Percentiles rank a stretch among this genome's conserved stretches.
Conservation (phyloP, 2,329 filamentous ascomycete genomes). For the Penicillium sp. region DNA sequence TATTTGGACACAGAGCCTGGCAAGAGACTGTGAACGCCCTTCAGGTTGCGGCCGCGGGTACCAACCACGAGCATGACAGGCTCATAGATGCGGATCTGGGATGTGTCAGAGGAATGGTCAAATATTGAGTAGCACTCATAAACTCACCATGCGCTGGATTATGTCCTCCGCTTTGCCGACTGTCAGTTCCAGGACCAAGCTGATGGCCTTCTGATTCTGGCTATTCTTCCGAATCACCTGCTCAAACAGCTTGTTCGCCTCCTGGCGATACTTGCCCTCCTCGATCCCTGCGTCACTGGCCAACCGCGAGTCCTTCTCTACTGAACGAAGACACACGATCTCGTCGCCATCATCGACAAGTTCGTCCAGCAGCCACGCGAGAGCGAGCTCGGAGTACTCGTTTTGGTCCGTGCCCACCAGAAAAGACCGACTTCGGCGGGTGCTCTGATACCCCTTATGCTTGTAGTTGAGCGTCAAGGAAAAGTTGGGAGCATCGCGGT, state of each 20-base stretch:
- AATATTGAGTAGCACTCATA: neutral
- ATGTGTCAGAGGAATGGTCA: constrained; percentile 10
- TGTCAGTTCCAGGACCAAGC: constrained; percentile 77
- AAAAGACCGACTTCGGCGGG: constrained; percentile 77
- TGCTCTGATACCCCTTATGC: constrained; percentile 78
- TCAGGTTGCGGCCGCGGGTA: constrained; percentile 75
- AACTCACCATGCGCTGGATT: constrained; percentile 76
- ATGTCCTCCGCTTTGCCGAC: constrained; percentile 86
- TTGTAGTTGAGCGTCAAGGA: constrained; percentile 79
- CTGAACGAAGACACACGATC: constrained; percentile 80
- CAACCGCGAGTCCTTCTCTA: constrained; percentile 74
- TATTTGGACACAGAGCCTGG: constrained; percentile 92
- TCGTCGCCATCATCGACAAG: constrained; percentile 91
- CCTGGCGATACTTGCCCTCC: constrained; percentile 66
- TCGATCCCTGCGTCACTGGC: constrained; percentile 57
- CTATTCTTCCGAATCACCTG: constrained; percentile 74
- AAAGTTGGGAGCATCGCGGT: constrained; percentile 61
- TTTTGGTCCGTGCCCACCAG: constrained; percentile 89
- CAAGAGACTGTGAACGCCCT: constrained; percentile 78
- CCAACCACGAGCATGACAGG: constrained; percentile 88
- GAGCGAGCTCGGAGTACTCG: constrained; percentile 82
- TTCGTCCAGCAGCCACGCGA: constrained; percentile 89
- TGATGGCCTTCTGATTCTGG: constrained; percentile 72
- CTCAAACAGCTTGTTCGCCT: constrained; percentile 69
- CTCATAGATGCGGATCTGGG: constrained; percentile 81